Evolutionary conservation across 164 flowering plant genomes (phyloP).

Genomic region (Berberis vulgaris): DNA sequence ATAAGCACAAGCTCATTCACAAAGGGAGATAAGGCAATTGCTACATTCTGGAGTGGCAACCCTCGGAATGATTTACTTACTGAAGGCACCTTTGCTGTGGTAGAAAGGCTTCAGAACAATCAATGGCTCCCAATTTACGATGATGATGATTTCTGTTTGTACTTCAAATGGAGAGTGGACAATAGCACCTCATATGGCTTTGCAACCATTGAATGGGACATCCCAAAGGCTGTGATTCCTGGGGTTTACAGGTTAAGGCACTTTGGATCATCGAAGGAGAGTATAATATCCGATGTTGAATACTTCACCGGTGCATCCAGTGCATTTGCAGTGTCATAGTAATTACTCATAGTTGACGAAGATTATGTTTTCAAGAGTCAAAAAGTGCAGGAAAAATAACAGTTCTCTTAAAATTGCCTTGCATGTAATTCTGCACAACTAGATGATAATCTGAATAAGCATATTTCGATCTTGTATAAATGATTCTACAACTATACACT

Average conservation of each 20-base stretch:
- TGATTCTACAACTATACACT: no score
- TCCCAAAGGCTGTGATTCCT: conserved; percentile 31
- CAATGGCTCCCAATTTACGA: conserved; percentile 46
- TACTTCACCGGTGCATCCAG: conserved; percentile 57
- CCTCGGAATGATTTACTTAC: conserved; percentile 54
- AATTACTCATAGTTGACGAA: no score
- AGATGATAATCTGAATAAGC: no score
- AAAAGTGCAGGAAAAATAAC: no score
- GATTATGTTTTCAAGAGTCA: no score
- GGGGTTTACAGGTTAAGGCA: conserved; percentile 55
- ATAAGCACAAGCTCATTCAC: conserved; percentile 28
- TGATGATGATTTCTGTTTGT: conserved; percentile 50
- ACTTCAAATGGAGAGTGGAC: conserved; percentile 36
- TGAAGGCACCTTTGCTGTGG: conserved; percentile 63
- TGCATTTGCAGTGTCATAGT: conserved; percentile 38
- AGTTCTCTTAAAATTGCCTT: no score
- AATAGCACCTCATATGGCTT: conserved; percentile 16
- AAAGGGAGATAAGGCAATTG: conserved; percentile 32
- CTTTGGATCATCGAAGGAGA: conserved; percentile 38
- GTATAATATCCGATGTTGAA: conserved; percentile 14
- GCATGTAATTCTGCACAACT: no score
- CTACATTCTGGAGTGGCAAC: conserved; percentile 52
- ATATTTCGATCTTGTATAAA: no score
- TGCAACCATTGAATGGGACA: conserved; percentile 54
- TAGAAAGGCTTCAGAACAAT: conserved; percentile 33